Conservation (phyloP, 176 grass and related monocot genomes). For the Aegilops speltoides region DNA sequence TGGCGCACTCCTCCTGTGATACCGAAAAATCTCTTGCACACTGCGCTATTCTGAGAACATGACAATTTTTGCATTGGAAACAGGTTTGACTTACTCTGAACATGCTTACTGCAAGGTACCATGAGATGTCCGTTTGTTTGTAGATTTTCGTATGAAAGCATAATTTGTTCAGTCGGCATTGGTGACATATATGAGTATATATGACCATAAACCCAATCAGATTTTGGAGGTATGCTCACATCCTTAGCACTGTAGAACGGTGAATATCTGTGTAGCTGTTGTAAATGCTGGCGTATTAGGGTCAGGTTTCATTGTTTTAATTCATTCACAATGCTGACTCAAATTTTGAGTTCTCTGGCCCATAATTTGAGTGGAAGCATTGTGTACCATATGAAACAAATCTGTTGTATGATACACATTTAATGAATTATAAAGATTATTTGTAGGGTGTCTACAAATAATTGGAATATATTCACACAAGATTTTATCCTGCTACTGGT, state of each 20-base stretch:
- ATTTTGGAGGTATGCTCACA: neutral
- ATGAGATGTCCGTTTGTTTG: slow-evolving; percentile 1
- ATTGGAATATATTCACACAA: neutral
- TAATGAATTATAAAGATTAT: neutral
- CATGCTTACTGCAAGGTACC: neutral
- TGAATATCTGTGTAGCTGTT: slow-evolving; percentile 18
- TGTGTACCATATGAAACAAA: neutral
- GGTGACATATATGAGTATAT: slow-evolving; percentile 2
- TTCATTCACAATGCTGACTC: neutral
- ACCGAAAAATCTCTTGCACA: neutral
- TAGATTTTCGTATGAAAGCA: slow-evolving; percentile 7
- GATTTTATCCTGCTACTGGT: neutral
- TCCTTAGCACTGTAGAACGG: neutral
- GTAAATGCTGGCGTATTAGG: slow-evolving; percentile 25
- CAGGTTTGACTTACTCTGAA: neutral
- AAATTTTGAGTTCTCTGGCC: neutral
- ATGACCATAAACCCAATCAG: slow-evolving; percentile 7
- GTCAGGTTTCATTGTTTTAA: slow-evolving; percentile 14
- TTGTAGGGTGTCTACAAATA: neutral
- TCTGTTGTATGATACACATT: neutral
- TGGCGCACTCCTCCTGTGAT: slow-evolving; percentile 46
- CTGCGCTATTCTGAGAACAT: neutral
- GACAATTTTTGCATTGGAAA: slow-evolving; percentile 26
- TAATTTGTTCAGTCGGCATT: slow-evolving; percentile 15
- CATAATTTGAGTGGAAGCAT: neutral